Conservation (phyloP, 768 basidiomycete genomes). For the Boletus vinaceobasis region DNA sequence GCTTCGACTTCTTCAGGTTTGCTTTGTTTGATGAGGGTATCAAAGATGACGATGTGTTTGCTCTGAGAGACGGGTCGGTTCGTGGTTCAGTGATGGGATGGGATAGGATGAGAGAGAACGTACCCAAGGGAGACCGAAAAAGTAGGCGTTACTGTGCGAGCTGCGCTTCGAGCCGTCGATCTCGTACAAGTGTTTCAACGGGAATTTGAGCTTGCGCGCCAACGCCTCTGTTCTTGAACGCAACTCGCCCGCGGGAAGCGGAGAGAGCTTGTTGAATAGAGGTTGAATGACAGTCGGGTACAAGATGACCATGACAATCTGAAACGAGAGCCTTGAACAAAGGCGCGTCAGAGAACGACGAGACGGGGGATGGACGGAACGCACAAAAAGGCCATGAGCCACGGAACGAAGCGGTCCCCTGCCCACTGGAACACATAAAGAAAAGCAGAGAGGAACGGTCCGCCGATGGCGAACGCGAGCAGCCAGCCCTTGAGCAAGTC, state of each 20-base stretch:
- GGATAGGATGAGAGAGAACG: conserved; percentile 14
- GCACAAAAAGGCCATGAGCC: conserved; percentile 90
- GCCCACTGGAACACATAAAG: conserved; percentile 91
- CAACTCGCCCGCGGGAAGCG: conserved; percentile 73
- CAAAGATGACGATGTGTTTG: conserved; percentile 96
- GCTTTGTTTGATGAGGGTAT: conserved; percentile 91
- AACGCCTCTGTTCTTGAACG: conserved; percentile 74
- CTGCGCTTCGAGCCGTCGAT: conserved; percentile 97
- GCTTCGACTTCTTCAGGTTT: conserved; percentile 93
- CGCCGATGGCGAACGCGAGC: conserved; percentile 66
- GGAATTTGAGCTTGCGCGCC: conserved; percentile 83
- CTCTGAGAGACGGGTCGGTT: conserved; percentile 41
- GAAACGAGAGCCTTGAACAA: conserved; percentile 64
- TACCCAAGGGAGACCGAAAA: conserved; percentile 95
- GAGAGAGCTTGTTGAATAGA: conserved; percentile 95
- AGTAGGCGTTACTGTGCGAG: conserved; percentile 97
- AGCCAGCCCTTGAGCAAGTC: conserved; percentile 82
- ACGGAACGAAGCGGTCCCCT: conserved; percentile 88
- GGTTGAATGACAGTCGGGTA: conserved; percentile 91
- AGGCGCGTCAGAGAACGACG: background rate
- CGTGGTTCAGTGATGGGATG: background rate
- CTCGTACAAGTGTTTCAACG: conserved; percentile 90
- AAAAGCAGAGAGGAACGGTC: conserved; percentile 85
- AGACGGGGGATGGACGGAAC: conserved; percentile 25
- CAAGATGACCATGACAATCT: conserved; percentile 76